Percentiles rank a stretch among this genome's conserved stretches.
These are phyloP conservation scores for Amylocystis lapponica DNA, from an alignment of 768 basidiomycete species.

Conservation along the genomic window DNA sequence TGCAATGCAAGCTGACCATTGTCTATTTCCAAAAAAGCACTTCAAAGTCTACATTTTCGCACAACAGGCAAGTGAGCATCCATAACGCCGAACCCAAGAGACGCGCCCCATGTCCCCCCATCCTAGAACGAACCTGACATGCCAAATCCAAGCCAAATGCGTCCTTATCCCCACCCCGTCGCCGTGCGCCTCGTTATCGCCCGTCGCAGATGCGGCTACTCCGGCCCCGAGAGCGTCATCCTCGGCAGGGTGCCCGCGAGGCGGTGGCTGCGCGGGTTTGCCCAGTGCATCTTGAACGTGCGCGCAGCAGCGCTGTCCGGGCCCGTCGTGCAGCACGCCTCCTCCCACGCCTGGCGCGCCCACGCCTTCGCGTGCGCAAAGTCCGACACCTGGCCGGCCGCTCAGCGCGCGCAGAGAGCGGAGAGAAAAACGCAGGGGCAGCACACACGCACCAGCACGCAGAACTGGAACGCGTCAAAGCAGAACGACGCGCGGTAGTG, in stretches of 20 bases:
- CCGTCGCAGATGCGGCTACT: neutral
- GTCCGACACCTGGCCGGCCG: constrained; percentile 12
- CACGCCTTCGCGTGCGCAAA: constrained; percentile 15
- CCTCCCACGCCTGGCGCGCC: constrained; percentile 17
- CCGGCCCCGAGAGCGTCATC: constrained; percentile 19
- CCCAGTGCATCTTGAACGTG: constrained; percentile 27
- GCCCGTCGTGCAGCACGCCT: constrained; percentile 12
- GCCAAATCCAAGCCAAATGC: no score
- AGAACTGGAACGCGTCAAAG: constrained; percentile 27
- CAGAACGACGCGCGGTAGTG: constrained; percentile 24
- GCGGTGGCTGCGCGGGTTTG: constrained; percentile 22
- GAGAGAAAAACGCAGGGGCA: neutral
- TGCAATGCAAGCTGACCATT: no score
- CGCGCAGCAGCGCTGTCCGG: constrained; percentile 17
- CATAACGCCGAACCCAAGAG: no score
- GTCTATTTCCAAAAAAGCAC: no score
- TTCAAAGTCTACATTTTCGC: no score
- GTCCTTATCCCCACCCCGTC: no score
- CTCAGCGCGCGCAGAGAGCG: neutral
- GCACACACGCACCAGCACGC: constrained; percentile 14
- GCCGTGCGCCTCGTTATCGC: no score
- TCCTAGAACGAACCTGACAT: no score
- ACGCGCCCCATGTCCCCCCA: no score
- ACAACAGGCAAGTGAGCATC: no score
- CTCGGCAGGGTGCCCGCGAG: constrained; percentile 17